Conservation (phyloP, 2,329 filamentous ascomycete genomes). For the Phaeosphaeriaceae sp. region DNA sequence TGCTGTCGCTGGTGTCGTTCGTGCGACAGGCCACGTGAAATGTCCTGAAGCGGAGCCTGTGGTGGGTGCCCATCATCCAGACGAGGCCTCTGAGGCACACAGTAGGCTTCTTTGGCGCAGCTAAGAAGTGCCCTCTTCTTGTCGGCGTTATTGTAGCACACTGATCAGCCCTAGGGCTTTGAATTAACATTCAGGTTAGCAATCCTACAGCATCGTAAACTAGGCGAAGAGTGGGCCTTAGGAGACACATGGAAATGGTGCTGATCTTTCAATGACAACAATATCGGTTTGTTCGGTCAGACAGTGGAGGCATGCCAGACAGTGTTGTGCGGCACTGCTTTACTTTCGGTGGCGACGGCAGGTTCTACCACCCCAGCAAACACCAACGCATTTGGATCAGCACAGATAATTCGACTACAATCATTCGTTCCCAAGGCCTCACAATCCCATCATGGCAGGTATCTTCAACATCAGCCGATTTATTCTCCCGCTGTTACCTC, state of each 20-base stretch:
- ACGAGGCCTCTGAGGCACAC: background rate
- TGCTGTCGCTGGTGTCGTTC: background rate
- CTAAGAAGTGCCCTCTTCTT: background rate
- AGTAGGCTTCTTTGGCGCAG: background rate
- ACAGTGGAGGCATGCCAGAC: background rate
- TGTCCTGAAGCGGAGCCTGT: background rate
- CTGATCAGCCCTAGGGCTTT: background rate
- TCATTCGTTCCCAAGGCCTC: background rate
- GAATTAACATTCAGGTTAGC: background rate
- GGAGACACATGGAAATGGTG: background rate
- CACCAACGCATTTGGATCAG: background rate
- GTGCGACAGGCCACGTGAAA: constrained; percentile 4
- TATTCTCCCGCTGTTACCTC: background rate
- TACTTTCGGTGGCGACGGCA: background rate
- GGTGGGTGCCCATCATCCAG: background rate
- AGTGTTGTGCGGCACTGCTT: background rate
- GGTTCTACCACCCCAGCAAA: background rate
- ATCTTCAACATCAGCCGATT: background rate
- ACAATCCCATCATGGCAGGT: background rate
- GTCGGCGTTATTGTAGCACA: background rate
- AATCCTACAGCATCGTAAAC: background rate
- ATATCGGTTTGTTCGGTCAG: background rate
- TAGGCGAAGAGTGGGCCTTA: background rate
- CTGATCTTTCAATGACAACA: background rate
- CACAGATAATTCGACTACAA: background rate